These are phyloP conservation scores for Bondarzewia mesenterica DNA, from an alignment of 1,284 basidiomycete species.

Conservation along the genomic window DNA sequence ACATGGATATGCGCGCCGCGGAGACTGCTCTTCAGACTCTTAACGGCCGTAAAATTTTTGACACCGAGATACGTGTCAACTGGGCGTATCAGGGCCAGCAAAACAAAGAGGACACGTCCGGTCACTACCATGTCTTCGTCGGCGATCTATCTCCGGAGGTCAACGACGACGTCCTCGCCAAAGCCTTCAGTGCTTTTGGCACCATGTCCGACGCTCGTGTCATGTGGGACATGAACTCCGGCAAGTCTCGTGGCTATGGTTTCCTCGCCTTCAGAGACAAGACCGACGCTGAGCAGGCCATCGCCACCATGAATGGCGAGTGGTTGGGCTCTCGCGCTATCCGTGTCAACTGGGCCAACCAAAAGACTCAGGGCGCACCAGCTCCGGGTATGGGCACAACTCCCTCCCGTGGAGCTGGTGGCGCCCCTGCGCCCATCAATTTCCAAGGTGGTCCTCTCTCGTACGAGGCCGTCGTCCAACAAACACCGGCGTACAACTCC, in stretches of 20 bases:
- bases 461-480: conserved; percentile 82
- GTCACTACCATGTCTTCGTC: conserved; percentile 96
- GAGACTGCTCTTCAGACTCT: conserved; percentile 95
- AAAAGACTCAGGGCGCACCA: conserved; percentile 79
- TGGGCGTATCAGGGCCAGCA: conserved; percentile 97
- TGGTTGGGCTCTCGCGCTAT: conserved; percentile 97
- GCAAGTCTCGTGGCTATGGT: conserved; percentile 92
- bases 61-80: conserved; percentile 95
- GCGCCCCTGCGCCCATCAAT: conserved; percentile 76
- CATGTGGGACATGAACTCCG: conserved; percentile 99
- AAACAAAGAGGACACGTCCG: conserved; percentile 93
- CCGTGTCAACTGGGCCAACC: conserved; percentile 99
- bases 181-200: conserved; percentile 93
- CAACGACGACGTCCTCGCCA: conserved; percentile 92
- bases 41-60: conserved; percentile 96
- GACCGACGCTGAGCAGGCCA: conserved; percentile 96
- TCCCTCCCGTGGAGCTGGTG: conserved; percentile 35
- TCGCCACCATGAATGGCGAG: conserved; percentile 98
- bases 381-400: conserved; percentile 21
- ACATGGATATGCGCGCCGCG: conserved; percentile 94
- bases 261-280: conserved; percentile 94
- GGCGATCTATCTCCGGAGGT: conserved; percentile 97
- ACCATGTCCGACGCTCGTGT: conserved; percentile 94
- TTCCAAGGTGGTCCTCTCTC: conserved; percentile 80
- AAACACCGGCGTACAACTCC: conserved; percentile 87